Conservation (phyloP, 805 yeast species). For the Wickerhamomyces ciferrii region DNA sequence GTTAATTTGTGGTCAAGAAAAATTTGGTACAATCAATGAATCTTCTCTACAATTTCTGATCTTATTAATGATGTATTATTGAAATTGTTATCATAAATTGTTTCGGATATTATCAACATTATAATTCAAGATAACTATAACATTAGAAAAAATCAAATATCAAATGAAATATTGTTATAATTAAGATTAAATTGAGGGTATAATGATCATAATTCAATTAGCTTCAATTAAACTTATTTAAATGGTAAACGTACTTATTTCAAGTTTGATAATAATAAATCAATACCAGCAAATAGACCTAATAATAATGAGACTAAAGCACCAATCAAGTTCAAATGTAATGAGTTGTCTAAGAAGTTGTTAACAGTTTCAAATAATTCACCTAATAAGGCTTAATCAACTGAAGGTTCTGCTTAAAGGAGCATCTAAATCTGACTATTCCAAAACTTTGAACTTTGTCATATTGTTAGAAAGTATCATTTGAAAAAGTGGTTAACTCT, state of each 20-base stretch:
- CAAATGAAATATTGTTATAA: not conserved
- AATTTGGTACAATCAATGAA: too few relatives aligned
- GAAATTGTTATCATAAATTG: too few relatives aligned
- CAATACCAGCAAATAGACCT: constrained; percentile 7
- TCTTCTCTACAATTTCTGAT: too few relatives aligned
- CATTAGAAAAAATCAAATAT: not conserved
- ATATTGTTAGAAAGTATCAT: constrained; percentile 7
- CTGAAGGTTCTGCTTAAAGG: constrained; percentile 3
- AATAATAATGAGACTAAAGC: constrained; percentile 9
- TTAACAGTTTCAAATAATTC: constrained; percentile 5
- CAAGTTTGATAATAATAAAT: constrained; percentile 4
- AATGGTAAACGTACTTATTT: not conserved
- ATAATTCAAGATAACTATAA: too few relatives aligned
- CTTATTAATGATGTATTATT: too few relatives aligned
- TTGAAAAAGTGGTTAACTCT: not conserved
- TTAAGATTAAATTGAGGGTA: not conserved
- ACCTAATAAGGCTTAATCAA: constrained; percentile 1
- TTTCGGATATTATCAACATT: not conserved
- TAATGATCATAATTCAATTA: not conserved
- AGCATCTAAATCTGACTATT: constrained; percentile 5
- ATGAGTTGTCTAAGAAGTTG: constrained; percentile 3
- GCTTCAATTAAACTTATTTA: not conserved
- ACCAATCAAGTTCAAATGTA: constrained; percentile 11
- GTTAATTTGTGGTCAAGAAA: too few relatives aligned
- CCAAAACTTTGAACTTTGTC: constrained; percentile 4